Evolutionary conservation across 2,329 filamentous ascomycete species (phyloP).

Genomic region (Sclerotiophoma versabilis): DNA sequence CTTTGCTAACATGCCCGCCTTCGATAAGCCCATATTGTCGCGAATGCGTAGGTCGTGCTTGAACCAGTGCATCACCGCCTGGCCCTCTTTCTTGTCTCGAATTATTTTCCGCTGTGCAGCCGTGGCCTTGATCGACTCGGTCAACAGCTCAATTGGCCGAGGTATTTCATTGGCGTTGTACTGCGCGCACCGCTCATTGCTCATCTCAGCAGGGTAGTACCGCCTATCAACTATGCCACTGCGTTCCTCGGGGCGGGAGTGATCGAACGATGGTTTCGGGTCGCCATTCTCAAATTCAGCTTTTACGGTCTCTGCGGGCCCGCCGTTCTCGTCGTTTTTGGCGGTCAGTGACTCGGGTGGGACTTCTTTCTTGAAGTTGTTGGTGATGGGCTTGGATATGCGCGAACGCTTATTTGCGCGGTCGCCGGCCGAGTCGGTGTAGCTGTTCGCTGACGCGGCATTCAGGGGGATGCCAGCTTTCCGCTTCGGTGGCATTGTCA

Average conservation of each 20-base stretch:
- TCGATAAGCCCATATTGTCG: conserved; percentile 76
- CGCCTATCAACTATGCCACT: conserved; percentile 58
- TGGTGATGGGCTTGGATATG: conserved; percentile 35
- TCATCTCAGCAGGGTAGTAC: conserved; percentile 89
- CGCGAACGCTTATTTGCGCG: conserved; percentile 50
- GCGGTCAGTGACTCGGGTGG: conserved; percentile 16
- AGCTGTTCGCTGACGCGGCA: conserved; percentile 35
- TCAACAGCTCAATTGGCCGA: conserved; percentile 75
- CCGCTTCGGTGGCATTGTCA: conserved; percentile 44
- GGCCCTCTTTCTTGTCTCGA: conserved; percentile 44
- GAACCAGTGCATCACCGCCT: conserved; percentile 87
- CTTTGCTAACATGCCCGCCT: conserved; percentile 72
- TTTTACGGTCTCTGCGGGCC: conserved; percentile 22
- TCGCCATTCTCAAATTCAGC: background rate
- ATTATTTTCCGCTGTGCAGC: conserved; percentile 60
- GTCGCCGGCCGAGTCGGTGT: conserved; percentile 44
- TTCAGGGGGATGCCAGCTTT: conserved; percentile 32
- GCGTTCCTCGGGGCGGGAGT: conserved; percentile 48
- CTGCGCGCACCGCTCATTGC: conserved; percentile 74
- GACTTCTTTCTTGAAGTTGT: conserved; percentile 31
- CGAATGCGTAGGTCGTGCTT: conserved; percentile 77
- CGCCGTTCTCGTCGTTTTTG: conserved; percentile 26
- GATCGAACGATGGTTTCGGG: conserved; percentile 35
- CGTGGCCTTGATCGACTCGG: conserved; percentile 68
- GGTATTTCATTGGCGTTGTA: conserved; percentile 75